These are phyloP conservation scores for Mycena rosella DNA, from an alignment of 768 basidiomycete genomes.

Conservation along the genomic window DNA sequence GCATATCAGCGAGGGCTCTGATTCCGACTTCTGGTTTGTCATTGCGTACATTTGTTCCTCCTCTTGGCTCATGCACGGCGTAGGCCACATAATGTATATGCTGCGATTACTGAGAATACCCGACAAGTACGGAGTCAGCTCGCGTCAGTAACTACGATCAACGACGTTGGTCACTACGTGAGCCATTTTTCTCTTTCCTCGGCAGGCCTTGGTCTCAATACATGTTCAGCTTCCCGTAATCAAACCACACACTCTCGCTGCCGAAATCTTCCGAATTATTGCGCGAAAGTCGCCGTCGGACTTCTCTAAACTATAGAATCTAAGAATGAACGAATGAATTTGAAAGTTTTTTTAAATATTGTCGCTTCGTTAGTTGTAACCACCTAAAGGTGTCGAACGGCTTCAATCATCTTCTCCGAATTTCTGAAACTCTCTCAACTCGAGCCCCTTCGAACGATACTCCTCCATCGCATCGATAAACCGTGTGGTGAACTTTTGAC, in stretches of 20 bases:
- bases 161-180: slow-evolving; percentile 24
- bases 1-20: slow-evolving; percentile 21
- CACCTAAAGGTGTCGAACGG: too few species aligned
- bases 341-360: too few species aligned
- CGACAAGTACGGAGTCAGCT: background rate
- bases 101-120: background rate
- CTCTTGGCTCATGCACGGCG: background rate
- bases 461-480: background rate
- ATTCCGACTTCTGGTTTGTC: slow-evolving; percentile 22
- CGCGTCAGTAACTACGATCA: slow-evolving; percentile 15
- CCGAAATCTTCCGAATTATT: slow-evolving; percentile 7
- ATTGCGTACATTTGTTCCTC: too few species aligned
- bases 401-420: background rate
- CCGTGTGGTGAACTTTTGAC: background rate
- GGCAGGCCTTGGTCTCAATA: background rate
- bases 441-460: background rate
- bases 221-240: slow-evolving; percentile 2
- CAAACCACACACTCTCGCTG: slow-evolving; percentile 12
- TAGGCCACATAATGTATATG: slow-evolving; percentile 8
- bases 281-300: background rate
- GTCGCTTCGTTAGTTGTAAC: too few species aligned
- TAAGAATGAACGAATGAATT: too few species aligned
- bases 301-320: slow-evolving; percentile 7
- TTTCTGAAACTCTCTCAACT: background rate
- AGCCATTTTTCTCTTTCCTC: background rate